Conservation (phyloP, 257 asterid species). For the Nicotiana knightiana region DNA sequence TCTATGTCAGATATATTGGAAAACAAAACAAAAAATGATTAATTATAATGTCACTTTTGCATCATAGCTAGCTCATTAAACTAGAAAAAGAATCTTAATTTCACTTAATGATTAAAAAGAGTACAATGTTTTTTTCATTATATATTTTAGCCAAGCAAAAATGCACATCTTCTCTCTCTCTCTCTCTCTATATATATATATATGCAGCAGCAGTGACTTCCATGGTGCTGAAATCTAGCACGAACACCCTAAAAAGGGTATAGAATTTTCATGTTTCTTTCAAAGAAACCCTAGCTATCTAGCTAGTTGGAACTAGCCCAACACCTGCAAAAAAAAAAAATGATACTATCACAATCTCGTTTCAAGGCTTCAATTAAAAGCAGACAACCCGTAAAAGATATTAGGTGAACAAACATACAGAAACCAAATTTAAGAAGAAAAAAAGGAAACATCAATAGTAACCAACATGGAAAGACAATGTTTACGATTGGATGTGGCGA, state of each 20-base stretch:
- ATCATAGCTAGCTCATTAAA: no score
- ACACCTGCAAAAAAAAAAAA: not conserved
- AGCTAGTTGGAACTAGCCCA: not conserved
- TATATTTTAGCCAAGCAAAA: no score
- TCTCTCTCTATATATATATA: no score
- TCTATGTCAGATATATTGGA: not conserved
- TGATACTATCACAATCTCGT: not conserved
- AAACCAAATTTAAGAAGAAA: not conserved
- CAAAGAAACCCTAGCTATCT: not conserved
- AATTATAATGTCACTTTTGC: no score
- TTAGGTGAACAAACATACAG: not conserved
- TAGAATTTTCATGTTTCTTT: not conserved
- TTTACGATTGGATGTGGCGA: accelerated
- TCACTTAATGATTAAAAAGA: no score
- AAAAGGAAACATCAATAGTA: no score
- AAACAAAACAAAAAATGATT: no score
- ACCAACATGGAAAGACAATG: no score
- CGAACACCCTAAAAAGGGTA: not conserved
- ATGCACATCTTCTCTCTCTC: no score
- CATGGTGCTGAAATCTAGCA: not conserved
- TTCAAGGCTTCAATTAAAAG: not conserved
- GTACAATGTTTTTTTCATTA: no score
- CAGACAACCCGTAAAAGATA: not conserved
- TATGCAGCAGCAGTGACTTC: not conserved
- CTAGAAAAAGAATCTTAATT: no score